Evolutionary conservation across 2,329 filamentous ascomycete species (phyloP).

Genomic region (Huntiella savannae): DNA sequence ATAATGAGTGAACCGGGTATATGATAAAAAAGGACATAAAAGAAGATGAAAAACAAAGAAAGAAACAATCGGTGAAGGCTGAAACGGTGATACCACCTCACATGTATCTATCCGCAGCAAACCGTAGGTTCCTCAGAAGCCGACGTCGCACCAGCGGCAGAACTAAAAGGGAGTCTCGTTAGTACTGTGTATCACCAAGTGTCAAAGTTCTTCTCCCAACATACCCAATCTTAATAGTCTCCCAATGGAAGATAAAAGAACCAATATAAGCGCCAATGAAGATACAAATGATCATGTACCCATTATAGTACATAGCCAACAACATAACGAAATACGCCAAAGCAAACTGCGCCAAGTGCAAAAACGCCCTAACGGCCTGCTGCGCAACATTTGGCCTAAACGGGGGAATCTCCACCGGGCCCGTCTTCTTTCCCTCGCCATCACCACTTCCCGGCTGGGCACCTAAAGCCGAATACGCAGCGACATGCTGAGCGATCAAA

Average conservation of each 20-base stretch:
- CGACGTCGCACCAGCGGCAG: slow-evolving; percentile 15
- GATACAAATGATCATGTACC: slow-evolving; percentile 66
- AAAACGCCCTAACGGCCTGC: slow-evolving; percentile 43
- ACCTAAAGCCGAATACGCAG: slow-evolving; percentile 14
- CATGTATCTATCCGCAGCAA: slow-evolving; percentile 21
- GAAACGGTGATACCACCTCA: neutral
- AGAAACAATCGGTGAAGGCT: neutral
- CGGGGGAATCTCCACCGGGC: slow-evolving; percentile 14
- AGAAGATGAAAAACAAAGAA: neutral
- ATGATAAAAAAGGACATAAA: neutral
- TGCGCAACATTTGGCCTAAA: slow-evolving; percentile 43
- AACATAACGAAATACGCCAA: slow-evolving; percentile 68
- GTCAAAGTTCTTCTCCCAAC: slow-evolving; percentile 6
- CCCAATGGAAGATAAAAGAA: slow-evolving; percentile 56
- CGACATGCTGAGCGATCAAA: slow-evolving; percentile 31
- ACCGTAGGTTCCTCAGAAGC: slow-evolving; percentile 22
- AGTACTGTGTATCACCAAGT: neutral
- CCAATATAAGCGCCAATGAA: slow-evolving; percentile 59
- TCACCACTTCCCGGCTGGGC: slow-evolving; percentile 11
- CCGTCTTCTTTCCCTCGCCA: slow-evolving; percentile 2
- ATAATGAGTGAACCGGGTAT: neutral
- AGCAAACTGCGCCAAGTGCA: slow-evolving; percentile 54
- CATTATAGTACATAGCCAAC: slow-evolving; percentile 43
- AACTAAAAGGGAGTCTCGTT: neutral
- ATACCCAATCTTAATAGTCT: slow-evolving; percentile 23